Base-by-base conservation (phyloP, 805 yeast species). In the Ogataea nitratoaversa region DNA sequence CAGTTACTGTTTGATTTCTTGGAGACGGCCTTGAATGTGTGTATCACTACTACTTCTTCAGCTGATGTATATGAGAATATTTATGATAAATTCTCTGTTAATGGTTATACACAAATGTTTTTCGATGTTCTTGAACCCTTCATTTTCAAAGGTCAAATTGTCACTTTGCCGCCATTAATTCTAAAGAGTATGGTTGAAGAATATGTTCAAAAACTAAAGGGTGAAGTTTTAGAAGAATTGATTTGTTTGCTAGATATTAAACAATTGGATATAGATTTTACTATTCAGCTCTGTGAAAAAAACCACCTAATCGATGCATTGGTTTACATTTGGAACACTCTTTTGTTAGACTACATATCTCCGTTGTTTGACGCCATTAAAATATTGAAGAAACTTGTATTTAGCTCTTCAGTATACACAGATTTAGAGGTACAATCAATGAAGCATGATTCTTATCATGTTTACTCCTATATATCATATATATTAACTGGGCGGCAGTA, bases 401-500 rank as follows among this genome's bases (percentile, higher is more conserved):
- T 56, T 36, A 42, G 23, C 5, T 12, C n/a, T 3, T 36, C 37
- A n/a, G 16, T 16, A 1, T 30, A 39, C 16, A 17, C 47, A 11
- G 50, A 42, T 6, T 30, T 33, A 4, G 51, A 53, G 31, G 38
- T 37, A 3, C 19, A 18, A 3, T 25, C 16, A 11, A 16, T 46
- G 14, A 41, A 40, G 2, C 25, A 42, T 3, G 57, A 54, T 41
- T 54, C 57, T 2, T 46, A 47, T 25, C 68, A 68, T 46, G 64
- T 78, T 2, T 82, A 65, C 50, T 71, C 80, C 0, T 91, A 84
- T 54, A 56, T 90, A 44, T 72, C 88, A 0, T 84, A 78, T 52
- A 64, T 80, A 9, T 65, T 87, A 20, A 82, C 91, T 0, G 95
- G 95, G 0, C 67, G 93, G 40, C 83, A 81, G 43, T 91, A 81